Evolutionary conservation across 495 filamentous ascomycete genomes (phyloP).

Genomic region (Massariosphaeria phaeospora): DNA sequence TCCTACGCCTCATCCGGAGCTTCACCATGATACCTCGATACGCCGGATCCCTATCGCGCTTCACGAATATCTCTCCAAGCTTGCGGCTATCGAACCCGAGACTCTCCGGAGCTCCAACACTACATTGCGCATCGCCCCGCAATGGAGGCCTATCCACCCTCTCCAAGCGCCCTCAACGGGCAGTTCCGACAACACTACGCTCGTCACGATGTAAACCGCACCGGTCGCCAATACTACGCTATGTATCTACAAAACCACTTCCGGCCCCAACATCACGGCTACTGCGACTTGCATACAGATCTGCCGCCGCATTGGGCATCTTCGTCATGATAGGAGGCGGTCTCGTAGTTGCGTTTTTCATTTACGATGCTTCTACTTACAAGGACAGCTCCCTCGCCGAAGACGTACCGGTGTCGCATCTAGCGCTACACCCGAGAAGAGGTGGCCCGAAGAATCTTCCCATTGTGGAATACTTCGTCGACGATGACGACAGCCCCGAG

Average conservation of each 20-base stretch:
- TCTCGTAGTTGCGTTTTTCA: conserved; percentile 73
- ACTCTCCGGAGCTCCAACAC: not conserved
- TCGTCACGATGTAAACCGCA: not conserved
- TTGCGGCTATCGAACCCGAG: not conserved
- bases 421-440: conserved; percentile 71
- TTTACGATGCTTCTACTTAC: conserved; percentile 93
- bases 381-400: conserved; percentile 55
- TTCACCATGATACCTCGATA: conserved; percentile 20
- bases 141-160: conserved; percentile 20
- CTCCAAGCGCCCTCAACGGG: conserved; percentile 14
- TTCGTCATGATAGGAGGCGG: conserved; percentile 52
- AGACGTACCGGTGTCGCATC: conserved; percentile 76
- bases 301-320: conserved; percentile 55
- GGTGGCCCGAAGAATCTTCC: conserved; percentile 96
- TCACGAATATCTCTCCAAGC: conserved; percentile 9
- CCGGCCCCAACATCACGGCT: conserved; percentile 30
- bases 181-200: conserved; percentile 8
- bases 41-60: conserved; percentile 17
- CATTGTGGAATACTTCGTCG: conserved; percentile 77
- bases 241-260: conserved; percentile 27
- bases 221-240: conserved; percentile 4
- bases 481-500: conserved; percentile 74
- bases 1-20: not conserved
- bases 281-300: conserved; percentile 45
- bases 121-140: conserved; percentile 16